Base-by-base conservation (phyloP, 78 protist species). In the Tieghemostelium lacteum region DNA sequence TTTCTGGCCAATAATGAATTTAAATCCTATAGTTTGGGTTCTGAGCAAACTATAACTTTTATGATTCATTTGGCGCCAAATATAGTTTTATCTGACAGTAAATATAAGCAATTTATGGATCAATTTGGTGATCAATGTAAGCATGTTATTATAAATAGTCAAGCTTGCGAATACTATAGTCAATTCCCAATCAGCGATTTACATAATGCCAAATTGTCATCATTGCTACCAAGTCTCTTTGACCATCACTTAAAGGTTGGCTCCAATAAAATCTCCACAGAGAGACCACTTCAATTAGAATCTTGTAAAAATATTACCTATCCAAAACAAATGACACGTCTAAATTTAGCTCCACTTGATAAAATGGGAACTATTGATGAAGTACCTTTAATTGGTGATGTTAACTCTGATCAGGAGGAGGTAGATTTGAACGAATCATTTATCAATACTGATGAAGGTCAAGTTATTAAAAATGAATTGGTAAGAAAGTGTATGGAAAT, bases 61-160 rank as follows among this genome's bases (percentile, higher is more conserved):
- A 22, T 62, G 10, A 57, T 39, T 61, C 93, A 86, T 45, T 62
- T 75, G 24, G 55, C 50, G n/a, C 85, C 80, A 37, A 28, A 31
- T 1, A 26, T 22, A 31, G 64, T 86, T 12, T 61, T 86, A 22
- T 14, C 42, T 2, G 20, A 20, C 28, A 24, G 24, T 14, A 26
- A 40, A 42, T 86, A 86, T n/a, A 58, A 57, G 4, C 34, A 52
- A 39, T 86, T 74, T 39, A 86, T 86, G 75, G 78, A 86, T 19
- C 20, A 16, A 24, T 86, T 63, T 29, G 52, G 14, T 39, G 24
- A n/a, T 14, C 12, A 7, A 20, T 50, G 67, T 12, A 83, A 83
- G 39, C 88, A 80, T 29, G 20, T 67, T 26, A 67, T 80, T 67
- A 31, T 67, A 37, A 83, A 83, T 40, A n/a, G 42, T n/a, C 78